phyloP scores from a whole-genome alignment of 306 rosid genomes.

The Argentina anserina region DNA sequence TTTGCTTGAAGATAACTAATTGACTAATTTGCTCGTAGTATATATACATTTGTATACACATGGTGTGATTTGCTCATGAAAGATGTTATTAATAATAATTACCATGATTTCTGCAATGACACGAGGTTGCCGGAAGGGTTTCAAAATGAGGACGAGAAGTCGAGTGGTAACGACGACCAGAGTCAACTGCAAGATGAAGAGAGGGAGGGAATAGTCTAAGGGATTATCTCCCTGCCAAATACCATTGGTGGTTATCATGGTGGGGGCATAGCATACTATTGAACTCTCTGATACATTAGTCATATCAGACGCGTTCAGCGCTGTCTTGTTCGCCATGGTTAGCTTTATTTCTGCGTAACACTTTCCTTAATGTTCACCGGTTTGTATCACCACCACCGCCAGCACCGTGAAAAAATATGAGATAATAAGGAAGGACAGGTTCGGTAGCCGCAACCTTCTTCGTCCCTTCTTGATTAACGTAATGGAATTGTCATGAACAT shows the following conservation, averaged over 20 bases:
- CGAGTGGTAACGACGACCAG: constrained; percentile 68
- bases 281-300: constrained; percentile 25
- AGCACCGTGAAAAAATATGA: neutral
- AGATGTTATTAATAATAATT: neutral
- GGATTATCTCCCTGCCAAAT: constrained; percentile 98
- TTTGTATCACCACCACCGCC: neutral
- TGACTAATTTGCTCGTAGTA: neutral
- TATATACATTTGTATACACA: neutral
- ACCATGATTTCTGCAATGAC: constrained; percentile 90
- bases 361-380: neutral
- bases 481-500: neutral
- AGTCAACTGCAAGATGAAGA: constrained; percentile 76
- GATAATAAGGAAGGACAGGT: neutral
- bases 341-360: neutral
- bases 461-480: neutral
- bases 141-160: constrained; percentile 58
- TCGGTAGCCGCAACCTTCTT: neutral
- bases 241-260: constrained; percentile 87
- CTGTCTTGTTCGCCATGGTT: constrained; percentile 14
- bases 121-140: constrained; percentile 90
- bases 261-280: constrained; percentile 77
- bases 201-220: constrained; percentile 88
- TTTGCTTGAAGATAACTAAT: neutral
- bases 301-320: neutral
- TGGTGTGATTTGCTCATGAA: neutral